Conservation (phyloP, 2,329 filamentous ascomycete species). For the Albophoma yamanashiensis region DNA sequence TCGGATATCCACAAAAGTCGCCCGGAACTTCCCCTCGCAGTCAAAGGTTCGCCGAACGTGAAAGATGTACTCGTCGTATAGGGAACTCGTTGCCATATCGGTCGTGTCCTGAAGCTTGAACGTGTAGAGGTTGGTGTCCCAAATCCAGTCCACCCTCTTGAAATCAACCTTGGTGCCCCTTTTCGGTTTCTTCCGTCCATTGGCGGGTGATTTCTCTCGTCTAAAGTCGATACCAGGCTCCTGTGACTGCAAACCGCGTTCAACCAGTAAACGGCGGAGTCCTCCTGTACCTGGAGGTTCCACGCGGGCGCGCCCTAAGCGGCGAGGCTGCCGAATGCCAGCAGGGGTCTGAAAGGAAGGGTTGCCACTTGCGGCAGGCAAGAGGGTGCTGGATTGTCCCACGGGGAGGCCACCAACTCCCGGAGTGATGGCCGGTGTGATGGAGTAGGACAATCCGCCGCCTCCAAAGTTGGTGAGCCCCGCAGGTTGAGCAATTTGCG, state of each 20-base stretch:
- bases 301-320: not conserved
- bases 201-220: not conserved
- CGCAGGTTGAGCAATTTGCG: slow-evolving; percentile 6
- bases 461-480: not conserved
- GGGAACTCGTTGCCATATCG: slow-evolving; percentile 29
- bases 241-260: not conserved
- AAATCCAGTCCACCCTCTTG: slow-evolving; percentile 44
- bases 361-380: not conserved
- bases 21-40: slow-evolving; percentile 69
- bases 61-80: slow-evolving; percentile 74
- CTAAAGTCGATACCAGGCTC: not conserved
- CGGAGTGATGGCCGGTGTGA: not conserved
- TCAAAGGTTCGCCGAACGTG: slow-evolving; percentile 75
- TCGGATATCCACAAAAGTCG: slow-evolving; percentile 72
- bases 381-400: not conserved
- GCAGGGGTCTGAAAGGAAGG: not conserved
- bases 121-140: slow-evolving; percentile 38
- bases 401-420: not conserved
- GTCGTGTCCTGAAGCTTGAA: slow-evolving; percentile 45
- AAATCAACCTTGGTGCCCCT: slow-evolving; percentile 23
- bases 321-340: not conserved
- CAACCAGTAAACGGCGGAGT: not conserved
- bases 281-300: not conserved
- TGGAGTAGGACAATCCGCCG: not conserved
- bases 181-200: slow-evolving; percentile 10